Conservation (phyloP, 2,329 filamentous ascomycete genomes). For the Teratosphaeria destructans region DNA sequence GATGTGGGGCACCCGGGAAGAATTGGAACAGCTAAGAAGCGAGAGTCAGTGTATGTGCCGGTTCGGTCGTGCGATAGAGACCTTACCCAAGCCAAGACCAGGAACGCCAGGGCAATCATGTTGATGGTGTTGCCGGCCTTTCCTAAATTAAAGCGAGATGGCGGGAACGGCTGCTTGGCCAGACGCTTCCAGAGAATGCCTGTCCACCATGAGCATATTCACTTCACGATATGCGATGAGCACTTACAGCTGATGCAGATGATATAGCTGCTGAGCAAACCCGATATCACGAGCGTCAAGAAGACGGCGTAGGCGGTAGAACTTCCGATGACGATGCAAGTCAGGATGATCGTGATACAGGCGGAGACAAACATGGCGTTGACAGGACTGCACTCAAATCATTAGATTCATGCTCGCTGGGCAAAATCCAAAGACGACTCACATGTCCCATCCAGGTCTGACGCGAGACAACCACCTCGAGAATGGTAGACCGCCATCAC, state of each 20-base stretch:
- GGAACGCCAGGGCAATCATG: conserved; percentile 28
- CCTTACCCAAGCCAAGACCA: conserved; percentile 32
- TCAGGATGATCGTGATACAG: conserved; percentile 16
- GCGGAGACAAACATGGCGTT: conserved; percentile 15
- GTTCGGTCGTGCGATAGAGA: not conserved
- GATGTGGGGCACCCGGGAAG: conserved; percentile 31
- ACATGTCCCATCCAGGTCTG: conserved; percentile 5
- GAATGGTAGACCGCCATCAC: conserved; percentile 19
- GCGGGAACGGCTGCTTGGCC: conserved; percentile 24
- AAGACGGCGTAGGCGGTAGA: conserved; percentile 33
- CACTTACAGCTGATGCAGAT: conserved; percentile 23
- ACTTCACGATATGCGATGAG: not conserved
- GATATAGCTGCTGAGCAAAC: conserved; percentile 32
- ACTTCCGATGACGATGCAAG: conserved; percentile 27
- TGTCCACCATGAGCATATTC: not conserved
- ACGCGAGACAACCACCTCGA: conserved; percentile 12
- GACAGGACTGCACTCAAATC: conserved; percentile 9
- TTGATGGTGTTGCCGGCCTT: conserved; percentile 30
- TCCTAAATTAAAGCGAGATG: conserved; percentile 30
- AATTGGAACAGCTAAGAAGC: conserved; percentile 32
- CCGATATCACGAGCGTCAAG: conserved; percentile 29
- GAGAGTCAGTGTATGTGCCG: not conserved
- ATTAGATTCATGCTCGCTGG: not conserved
- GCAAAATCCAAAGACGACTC: not conserved
- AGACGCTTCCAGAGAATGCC: conserved; percentile 27